phyloP scores from a whole-genome alignment of 441 rosid genomes.

The Arabidopsis hybrid region DNA sequence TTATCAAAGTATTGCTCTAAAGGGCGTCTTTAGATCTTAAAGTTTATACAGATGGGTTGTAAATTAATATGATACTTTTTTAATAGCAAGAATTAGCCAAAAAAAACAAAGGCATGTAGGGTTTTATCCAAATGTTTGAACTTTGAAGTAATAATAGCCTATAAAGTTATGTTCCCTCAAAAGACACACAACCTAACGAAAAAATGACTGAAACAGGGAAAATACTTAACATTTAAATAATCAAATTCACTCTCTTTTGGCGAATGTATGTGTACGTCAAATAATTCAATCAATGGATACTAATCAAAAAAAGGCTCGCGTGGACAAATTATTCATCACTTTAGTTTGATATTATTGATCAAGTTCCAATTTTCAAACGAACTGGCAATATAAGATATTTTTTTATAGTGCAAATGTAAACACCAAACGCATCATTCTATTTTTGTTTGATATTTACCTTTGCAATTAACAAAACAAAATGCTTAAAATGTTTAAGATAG shows the following conservation, averaged over 20 bases:
- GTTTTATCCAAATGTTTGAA: not conserved
- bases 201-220: slow-evolving; percentile 1
- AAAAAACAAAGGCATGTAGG: not conserved
- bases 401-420: not conserved
- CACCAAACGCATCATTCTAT: not conserved
- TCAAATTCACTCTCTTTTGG: slow-evolving; percentile 8
- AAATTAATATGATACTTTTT: not conserved
- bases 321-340: slow-evolving; percentile 10
- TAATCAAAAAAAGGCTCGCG: not conserved
- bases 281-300: slow-evolving; percentile 9
- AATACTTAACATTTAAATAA: not conserved
- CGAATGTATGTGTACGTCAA: slow-evolving; percentile 6
- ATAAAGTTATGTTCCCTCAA: slow-evolving; percentile 37
- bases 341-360: not conserved
- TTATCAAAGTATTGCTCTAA: not conserved
- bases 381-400: not conserved
- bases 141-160: slow-evolving; percentile 4
- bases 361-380: slow-evolving; percentile 8
- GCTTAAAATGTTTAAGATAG: not conserved
- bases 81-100: not conserved
- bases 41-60: not conserved
- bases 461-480: not conserved
- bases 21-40: not conserved
- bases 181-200: slow-evolving; percentile 34
- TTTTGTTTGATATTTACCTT: not conserved